Percentiles rank a stretch among this genome's conserved stretches.
Conservation (phyloP, 441 rosid genomes). For the Pelargonium citronellum region DNA sequence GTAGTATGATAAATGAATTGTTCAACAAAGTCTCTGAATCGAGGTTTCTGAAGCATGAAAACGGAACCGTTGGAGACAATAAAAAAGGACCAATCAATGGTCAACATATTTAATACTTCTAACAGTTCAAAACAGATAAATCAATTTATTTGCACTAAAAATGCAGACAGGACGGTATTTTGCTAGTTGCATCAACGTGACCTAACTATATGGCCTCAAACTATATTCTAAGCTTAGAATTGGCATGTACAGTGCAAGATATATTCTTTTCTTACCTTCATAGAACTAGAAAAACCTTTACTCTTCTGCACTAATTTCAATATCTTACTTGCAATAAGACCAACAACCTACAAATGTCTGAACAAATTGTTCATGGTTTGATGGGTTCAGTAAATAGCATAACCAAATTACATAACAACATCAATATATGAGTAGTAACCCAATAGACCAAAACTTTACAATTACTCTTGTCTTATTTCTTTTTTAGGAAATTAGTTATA, state of each 20-base stretch:
- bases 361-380: conserved; percentile 1
- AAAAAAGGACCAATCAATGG: background rate
- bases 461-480: background rate
- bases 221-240: background rate
- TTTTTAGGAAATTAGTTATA: no score
- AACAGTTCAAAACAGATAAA: background rate
- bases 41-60: background rate
- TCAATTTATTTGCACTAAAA: background rate
- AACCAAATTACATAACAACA: background rate
- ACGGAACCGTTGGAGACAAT: background rate
- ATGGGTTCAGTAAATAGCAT: background rate
- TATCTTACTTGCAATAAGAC: background rate
- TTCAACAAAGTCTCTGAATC: background rate
- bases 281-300: background rate
- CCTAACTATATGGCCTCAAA: background rate
- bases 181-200: background rate
- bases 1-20: no score
- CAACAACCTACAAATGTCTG: background rate
- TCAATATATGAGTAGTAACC: background rate
- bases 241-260: background rate
- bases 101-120: background rate
- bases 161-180: background rate
- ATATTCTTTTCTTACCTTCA: background rate
- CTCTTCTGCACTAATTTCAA: no score
- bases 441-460: background rate